Conservation (phyloP, 352 stramenopile species). For the Salisapilia sapeloensis region DNA sequence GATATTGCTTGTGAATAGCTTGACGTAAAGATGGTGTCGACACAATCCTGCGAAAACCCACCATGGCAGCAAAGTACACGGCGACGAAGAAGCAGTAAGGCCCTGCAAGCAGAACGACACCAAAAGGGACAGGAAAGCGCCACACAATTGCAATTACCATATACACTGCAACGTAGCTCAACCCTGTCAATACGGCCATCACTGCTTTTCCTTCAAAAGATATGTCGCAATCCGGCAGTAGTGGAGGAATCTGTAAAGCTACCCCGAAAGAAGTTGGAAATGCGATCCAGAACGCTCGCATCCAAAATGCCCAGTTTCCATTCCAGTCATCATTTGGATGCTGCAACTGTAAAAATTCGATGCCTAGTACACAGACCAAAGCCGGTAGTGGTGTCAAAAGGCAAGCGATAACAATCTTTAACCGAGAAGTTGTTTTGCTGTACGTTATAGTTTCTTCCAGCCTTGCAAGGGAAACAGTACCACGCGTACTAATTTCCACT, state of each 20-base stretch:
- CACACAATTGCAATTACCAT: conserved; percentile 5
- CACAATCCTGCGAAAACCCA: conserved; percentile 3
- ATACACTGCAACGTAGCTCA: conserved; percentile 2
- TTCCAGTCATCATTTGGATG: conserved; percentile 2
- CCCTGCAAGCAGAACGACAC: conserved; percentile 4
- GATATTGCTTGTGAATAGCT: too few species aligned
- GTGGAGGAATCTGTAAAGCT: conserved; percentile 3
- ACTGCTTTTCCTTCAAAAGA: conserved; percentile 2
- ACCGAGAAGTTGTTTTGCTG: too few species aligned
- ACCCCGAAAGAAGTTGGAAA: conserved; percentile 3
- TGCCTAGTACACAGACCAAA: conserved; percentile 2
- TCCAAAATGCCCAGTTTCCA: conserved; percentile 10
- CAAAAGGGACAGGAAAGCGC: conserved; percentile 13
- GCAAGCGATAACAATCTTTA: too few species aligned
- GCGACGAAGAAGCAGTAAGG: conserved; percentile 6
- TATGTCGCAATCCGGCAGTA: too few species aligned
- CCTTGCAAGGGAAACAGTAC: too few species aligned
- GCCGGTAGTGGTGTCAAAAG: conserved; percentile 7
- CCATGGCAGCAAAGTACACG: conserved; percentile 3
- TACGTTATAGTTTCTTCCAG: too few species aligned
- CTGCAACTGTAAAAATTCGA: conserved; percentile 12
- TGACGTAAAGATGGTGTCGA: conserved; percentile 2
- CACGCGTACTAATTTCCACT: too few species aligned
- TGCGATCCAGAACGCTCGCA: conserved; percentile 5
- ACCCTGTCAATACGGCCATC: too few species aligned